Base-by-base conservation (phyloP, 1,284 basidiomycete genomes). In the Ceratobasidium sp. region DNA sequence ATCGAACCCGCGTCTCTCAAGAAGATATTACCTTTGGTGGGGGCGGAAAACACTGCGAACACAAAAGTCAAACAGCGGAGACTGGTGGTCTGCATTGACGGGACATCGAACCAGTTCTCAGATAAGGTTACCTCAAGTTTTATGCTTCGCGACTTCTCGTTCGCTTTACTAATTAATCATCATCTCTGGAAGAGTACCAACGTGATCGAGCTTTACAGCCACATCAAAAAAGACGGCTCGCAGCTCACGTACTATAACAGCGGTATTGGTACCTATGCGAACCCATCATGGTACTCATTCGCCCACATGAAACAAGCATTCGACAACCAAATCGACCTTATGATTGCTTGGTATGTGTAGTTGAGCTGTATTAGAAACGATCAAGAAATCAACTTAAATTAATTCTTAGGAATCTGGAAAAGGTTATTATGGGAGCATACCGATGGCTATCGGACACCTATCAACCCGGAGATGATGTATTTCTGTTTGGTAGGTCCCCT, bases 191-290 rank as follows among this genome's bases (percentile, higher is more conserved):
- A 64, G 62, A 64, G 38, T 38, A 64, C 62, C 30, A 64, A 64
- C 38, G 62, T 64, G 5, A 47, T 64, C 32, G 62, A 64, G 21
- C 62, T 64, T 6, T 64, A 64, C 21, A 64, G 35, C 26, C 62
- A 32, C n/a, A 64, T 64, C 13, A 52, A 38, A 7, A 64, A 64
- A 43, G 47, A 52, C 16, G 18, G 30, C n/a, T 18, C 46, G 4
- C 62, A 75, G 43, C 52, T 75, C 18, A 75, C 74, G 4, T 75
- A 74, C 62, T 75, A 74, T 23, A 71, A 74, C 44, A 74, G 74
- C 54, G 74, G 73, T 18, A 46, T 73, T 41, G 74, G 74, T 6
- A 75, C 74, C 1, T 75, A 72, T 46, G 67, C 73, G 1, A 46
- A 54, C 13, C 73, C 72, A 0, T 55, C 44, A 18, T 70, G 61